Conservation (phyloP, 192 early-diverging fungal species). For the Backusella circina region DNA sequence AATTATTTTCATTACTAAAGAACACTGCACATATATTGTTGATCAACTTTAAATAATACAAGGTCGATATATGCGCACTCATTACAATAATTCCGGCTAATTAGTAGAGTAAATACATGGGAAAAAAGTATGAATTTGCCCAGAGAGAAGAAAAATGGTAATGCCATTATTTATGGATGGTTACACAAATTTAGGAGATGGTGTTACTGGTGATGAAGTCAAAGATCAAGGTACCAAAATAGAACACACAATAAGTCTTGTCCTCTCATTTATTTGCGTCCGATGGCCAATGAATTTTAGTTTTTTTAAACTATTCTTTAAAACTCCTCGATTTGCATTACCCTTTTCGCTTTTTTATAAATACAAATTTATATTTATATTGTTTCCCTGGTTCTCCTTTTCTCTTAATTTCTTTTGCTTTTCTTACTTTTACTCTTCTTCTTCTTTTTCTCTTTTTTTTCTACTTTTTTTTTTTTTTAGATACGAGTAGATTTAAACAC, state of each 20-base stretch:
- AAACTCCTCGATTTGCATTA: constrained; percentile 5
- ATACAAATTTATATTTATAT: constrained; percentile 7
- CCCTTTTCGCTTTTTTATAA: constrained; percentile 7
- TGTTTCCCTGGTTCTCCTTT: not conserved
- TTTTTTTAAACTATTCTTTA: not conserved
- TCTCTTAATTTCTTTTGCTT: constrained; percentile 1
- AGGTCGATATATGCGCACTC: not conserved
- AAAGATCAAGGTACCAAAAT: constrained; percentile 6
- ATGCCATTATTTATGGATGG: not conserved
- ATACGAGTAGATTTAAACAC: not conserved
- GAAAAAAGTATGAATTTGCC: not conserved
- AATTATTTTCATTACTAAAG: not conserved
- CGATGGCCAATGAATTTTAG: not conserved
- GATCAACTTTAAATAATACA: not conserved
- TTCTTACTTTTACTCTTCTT: not conserved
- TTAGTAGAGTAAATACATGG: not conserved
- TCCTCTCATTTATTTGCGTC: constrained; percentile 4
- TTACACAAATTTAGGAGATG: not conserved
- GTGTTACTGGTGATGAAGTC: not conserved
- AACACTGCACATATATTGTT: not conserved
- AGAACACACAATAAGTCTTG: constrained; percentile 2
- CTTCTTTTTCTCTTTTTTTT: not conserved
- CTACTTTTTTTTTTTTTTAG: not conserved
- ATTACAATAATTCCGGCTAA: not conserved
- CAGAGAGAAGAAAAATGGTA: not conserved